Base-by-base conservation (phyloP, 441 rosid genomes). In the Pelargonium myrrhifolium region DNA sequence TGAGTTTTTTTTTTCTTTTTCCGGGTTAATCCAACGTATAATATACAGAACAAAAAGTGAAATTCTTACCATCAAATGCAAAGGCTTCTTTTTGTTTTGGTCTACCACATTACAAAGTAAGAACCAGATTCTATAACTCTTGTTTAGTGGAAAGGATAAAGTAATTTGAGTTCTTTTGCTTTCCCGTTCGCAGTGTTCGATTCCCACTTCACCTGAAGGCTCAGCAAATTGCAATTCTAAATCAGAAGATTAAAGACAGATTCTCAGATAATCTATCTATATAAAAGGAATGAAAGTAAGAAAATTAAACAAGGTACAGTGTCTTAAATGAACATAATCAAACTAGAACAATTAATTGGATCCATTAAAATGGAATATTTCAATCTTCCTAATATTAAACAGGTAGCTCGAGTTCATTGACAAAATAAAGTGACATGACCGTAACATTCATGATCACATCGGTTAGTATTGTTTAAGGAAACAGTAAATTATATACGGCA, bases 101-200 rank as follows among this genome's bases (percentile, higher is more conserved):
- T 53, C 59, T 53, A 53, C 22, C 59, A 53, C 59, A 53, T 53
- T 53, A 53, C 20, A 20, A 53, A 53, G 59, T 20, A 53, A 53
- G 59, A 17, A 53, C 59, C 18, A 53, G 59, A 53, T 53, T 17
- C 59, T 15, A 17, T 17, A 53, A 9, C 59, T 53, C 59, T 53
- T 53, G 59, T 53, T 17, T 8, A 17, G 20, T 53, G 59, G 17
- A 53, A 53, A 6, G 22, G 59, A 53, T 15, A 53, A 53, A 53
- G 59, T 53, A 17, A 0, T 4, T 17, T 8, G 2, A 15, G 8
- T 53, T 53, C 59, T 53, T 15, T 53, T 7, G 17, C 59, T 53
- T 53, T 53, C 59, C 22, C 5, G 59, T 53, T 53, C 9, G 17
- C 20, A 17, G 20, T 15, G 59, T 15, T 15, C 21, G 59, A 15